phyloP scores from a whole-genome alignment of 2,329 filamentous ascomycete species.

The Colletotrichum graminicola region DNA sequence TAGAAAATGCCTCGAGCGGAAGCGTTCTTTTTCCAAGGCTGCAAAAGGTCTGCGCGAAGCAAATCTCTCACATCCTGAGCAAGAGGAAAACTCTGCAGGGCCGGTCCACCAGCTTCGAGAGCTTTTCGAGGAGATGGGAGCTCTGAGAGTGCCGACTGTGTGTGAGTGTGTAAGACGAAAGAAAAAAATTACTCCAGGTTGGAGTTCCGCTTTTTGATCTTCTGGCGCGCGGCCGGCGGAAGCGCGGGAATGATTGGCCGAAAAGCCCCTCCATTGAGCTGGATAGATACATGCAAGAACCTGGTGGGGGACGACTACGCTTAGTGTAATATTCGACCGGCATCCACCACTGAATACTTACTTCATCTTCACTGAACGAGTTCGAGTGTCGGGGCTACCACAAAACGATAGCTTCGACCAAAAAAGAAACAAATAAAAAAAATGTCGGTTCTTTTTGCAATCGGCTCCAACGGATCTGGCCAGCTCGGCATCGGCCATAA shows the following conservation, averaged over 20 bases:
- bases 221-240: slow-evolving; percentile 18
- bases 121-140: slow-evolving; percentile 13
- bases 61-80: slow-evolving; percentile 43
- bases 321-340: slow-evolving; percentile 24
- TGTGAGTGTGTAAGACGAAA: background rate
- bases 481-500: slow-evolving; percentile 79
- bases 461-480: slow-evolving; percentile 83
- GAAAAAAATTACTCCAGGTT: slow-evolving; percentile 7
- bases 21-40: slow-evolving; percentile 9
- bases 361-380: background rate
- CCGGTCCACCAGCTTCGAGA: background rate
- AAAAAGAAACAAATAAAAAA: background rate
- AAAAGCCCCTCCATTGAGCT: slow-evolving; percentile 30
- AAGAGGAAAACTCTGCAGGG: slow-evolving; percentile 14
- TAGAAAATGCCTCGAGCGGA: slow-evolving; percentile 1
- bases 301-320: slow-evolving; percentile 39
- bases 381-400: background rate
- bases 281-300: slow-evolving; percentile 30
- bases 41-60: slow-evolving; percentile 34
- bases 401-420: background rate
- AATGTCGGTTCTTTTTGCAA: slow-evolving; percentile 72
- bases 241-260: slow-evolving; percentile 41
- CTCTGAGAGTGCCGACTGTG: slow-evolving; percentile 2
- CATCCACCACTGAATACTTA: background rate
- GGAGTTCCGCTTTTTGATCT: slow-evolving; percentile 41